These are phyloP conservation scores for Annulohypoxylon bovei DNA, from an alignment of 495 filamentous ascomycete genomes.

Conservation along the genomic window DNA sequence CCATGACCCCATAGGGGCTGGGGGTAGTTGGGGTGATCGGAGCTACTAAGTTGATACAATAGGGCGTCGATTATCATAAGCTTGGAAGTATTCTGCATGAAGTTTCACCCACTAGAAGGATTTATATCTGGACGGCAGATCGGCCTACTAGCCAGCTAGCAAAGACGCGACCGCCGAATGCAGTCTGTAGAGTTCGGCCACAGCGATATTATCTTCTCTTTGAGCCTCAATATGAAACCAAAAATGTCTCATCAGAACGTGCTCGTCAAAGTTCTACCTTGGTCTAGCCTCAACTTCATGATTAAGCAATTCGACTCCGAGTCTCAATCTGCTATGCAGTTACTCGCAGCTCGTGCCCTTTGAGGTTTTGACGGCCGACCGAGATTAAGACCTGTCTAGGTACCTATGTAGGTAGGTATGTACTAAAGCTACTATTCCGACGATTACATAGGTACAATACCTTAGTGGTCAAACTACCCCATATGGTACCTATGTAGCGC, in stretches of 20 bases:
- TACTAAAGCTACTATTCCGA: not conserved
- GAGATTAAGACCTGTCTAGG: not conserved
- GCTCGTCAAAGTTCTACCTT: not conserved
- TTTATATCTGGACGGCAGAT: not conserved
- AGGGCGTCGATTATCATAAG: not conserved
- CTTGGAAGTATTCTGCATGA: not conserved
- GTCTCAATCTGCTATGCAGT: not conserved
- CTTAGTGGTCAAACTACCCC: not conserved
- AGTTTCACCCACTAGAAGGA: slow-evolving; percentile 22
- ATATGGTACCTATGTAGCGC: slow-evolving; percentile 12
- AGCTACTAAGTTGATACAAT: slow-evolving; percentile 1
- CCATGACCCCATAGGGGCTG: not conserved
- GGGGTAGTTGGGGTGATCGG: not conserved
- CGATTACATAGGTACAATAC: not conserved
- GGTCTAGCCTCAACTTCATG: not conserved
- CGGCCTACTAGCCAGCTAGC: not conserved
- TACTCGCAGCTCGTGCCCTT: not conserved
- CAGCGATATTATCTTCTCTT: not conserved
- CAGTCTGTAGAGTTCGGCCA: not conserved
- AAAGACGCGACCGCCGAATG: not conserved
- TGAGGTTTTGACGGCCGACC: not conserved
- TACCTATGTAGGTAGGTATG: not conserved
- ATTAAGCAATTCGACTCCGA: not conserved
- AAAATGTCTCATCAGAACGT: not conserved
- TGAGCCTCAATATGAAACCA: slow-evolving; percentile 20